phyloP scores from a whole-genome alignment of 169 alveolate species.

The Eimeria tenella region DNA sequence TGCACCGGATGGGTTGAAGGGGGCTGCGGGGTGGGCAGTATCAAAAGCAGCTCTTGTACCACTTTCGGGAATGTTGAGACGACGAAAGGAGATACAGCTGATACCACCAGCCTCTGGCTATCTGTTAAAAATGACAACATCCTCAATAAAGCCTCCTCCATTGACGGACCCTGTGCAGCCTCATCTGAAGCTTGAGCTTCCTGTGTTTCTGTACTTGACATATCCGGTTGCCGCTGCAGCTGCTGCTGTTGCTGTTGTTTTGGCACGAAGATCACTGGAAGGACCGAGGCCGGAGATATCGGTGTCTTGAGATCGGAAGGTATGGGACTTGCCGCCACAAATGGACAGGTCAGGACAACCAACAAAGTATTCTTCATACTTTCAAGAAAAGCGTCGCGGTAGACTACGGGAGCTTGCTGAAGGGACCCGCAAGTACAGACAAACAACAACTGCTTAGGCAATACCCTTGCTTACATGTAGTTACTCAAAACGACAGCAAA shows the following conservation, averaged over 20 bases:
- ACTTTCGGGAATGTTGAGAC: constrained; percentile 17
- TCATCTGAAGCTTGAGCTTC: background rate
- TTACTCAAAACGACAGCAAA: background rate
- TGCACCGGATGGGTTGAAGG: constrained; percentile 55
- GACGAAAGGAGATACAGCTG: constrained; percentile 59
- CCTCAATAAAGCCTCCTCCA: constrained; percentile 27
- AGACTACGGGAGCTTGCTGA: constrained; percentile 77
- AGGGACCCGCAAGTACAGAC: background rate
- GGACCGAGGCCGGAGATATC: constrained; percentile 33
- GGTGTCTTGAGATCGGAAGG: constrained; percentile 61
- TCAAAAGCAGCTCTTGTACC: constrained; percentile 38
- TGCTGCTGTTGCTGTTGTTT: constrained; percentile 65
- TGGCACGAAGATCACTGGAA: background rate
- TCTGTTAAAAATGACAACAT: constrained; percentile 54
- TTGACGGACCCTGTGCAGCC: constrained; percentile 28
- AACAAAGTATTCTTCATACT: constrained; percentile 76
- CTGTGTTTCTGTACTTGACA: constrained; percentile 1
- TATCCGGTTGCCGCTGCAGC: constrained; percentile 15
- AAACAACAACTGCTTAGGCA: constrained; percentile 9
- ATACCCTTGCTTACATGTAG: background rate
- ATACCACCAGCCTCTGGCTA: constrained; percentile 42
- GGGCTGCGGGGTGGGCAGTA: constrained; percentile 63
- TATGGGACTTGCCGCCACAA: constrained; percentile 45
- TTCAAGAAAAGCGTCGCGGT: constrained; percentile 75
- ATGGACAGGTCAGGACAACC: constrained; percentile 78